Evolutionary conservation across 106 monocot species (phyloP).

Genomic region (Amphibolis antarctica): DNA sequence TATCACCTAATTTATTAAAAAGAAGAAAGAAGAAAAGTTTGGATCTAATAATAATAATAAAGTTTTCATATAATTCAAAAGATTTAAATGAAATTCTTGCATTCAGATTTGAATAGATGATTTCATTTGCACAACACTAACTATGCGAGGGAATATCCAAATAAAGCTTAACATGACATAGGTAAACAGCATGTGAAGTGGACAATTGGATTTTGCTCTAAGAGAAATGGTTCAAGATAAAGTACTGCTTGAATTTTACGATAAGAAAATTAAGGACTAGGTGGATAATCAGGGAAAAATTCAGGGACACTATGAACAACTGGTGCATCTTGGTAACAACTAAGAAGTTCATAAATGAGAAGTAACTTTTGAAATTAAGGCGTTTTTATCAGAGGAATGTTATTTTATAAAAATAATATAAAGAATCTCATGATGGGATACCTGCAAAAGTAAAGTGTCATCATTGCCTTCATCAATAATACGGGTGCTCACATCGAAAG

Average conservation of each 20-base stretch:
- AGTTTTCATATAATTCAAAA: background rate
- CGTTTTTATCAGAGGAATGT: background rate
- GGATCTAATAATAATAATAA: background rate
- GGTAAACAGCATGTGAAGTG: background rate
- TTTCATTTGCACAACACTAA: background rate
- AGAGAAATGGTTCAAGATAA: background rate
- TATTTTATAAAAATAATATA: background rate
- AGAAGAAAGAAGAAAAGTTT: background rate
- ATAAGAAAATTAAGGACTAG: background rate
- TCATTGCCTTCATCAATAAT: slow-evolving; percentile 66
- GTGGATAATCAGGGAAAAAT: background rate
- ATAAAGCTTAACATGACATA: background rate
- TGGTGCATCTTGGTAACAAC: too few species aligned
- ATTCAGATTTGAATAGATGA: background rate
- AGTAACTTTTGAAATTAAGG: too few species aligned
- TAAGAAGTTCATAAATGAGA: too few species aligned
- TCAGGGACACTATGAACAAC: background rate
- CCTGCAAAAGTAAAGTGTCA: slow-evolving; percentile 84
- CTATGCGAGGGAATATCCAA: background rate
- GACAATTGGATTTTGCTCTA: background rate
- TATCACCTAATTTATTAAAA: slow-evolving; percentile 36
- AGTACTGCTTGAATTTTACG: background rate
- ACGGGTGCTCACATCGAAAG: slow-evolving; percentile 79
- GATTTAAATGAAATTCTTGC: background rate
- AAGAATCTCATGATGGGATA: slow-evolving; percentile 2